Conservation (phyloP, 768 basidiomycete species). For the Tephrocybe sp. region DNA sequence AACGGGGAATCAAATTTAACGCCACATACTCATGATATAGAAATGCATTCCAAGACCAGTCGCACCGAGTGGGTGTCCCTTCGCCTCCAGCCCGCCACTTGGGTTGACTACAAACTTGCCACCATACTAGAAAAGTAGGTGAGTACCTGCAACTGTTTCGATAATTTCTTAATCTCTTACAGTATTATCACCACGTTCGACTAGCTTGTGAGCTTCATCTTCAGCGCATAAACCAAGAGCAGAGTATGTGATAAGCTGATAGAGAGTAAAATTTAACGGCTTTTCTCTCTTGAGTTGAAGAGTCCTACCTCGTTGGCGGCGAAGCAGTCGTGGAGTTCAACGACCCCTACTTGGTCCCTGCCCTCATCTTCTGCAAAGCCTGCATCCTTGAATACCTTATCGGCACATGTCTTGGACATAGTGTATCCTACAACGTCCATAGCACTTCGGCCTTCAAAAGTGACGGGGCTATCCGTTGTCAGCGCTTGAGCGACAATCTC, state of each 20-base stretch:
- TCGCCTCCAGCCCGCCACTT: conserved; percentile 85
- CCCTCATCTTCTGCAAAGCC: conserved; percentile 65
- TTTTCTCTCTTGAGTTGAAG: background rate
- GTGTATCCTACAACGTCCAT: conserved; percentile 83
- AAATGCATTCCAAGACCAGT: conserved; percentile 88
- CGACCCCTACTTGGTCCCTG: conserved; percentile 75
- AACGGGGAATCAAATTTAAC: background rate
- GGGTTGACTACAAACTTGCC: conserved; percentile 87
- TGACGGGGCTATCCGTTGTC: conserved; percentile 61
- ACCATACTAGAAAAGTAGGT: conserved; percentile 53
- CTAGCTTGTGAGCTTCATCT: conserved; percentile 71
- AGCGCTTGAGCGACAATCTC: conserved; percentile 72
- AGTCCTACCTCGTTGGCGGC: conserved; percentile 68
- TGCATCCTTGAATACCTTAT: conserved; percentile 69
- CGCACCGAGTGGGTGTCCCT: conserved; percentile 84
- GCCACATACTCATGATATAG: conserved; percentile 69
- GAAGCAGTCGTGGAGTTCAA: conserved; percentile 89
- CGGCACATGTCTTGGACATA: conserved; percentile 71
- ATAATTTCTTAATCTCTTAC: too few relatives aligned
- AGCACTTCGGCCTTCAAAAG: conserved; percentile 67
- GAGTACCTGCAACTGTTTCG: background rate
- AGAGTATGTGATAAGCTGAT: conserved; percentile 77
- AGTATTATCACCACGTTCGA: conserved; percentile 78
- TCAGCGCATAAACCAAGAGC: conserved; percentile 70
- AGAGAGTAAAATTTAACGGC: background rate